Evolutionary conservation across 768 basidiomycete genomes (phyloP), one percentile per base, ranked within the genome.

Genomic region (Gloeopeniophorella convolvens): DNA sequence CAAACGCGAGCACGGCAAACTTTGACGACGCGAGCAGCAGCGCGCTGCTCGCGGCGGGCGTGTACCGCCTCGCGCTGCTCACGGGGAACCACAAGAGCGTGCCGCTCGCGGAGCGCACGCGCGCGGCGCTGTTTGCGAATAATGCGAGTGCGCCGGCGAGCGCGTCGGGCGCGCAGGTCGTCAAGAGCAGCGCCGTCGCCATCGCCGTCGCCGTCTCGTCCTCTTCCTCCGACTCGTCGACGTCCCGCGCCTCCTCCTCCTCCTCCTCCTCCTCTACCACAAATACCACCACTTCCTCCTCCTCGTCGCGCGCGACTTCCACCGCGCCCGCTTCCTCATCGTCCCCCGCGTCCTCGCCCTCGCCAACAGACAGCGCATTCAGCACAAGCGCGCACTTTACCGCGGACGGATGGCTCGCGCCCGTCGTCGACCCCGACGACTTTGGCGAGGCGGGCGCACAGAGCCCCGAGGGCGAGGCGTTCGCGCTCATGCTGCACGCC

Each of bases 401-500:
- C 0, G n/a, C 55, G 8, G 68, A 79, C 32, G 83, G 86, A 3
- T 86, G 83, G 80, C 66, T 90, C 21, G 71, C 68, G 5, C 86
- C 86, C 5, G 88, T 91, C 15, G 86, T 86, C 3, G 71, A 94
- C 60, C 90, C 91, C 0, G 63, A 83, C 45, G 62, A 69, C 2
- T 82, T 73, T 59, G 68, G 70, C 0, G 10, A 54, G 1, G 50
- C 76, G 51, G 83, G 85, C 0, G 50, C 65, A 0, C 18, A 77
- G 16, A 86, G 84, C 51, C 77, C 90, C 2, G 91, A 94, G 64
- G 82, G 74, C 0, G 75, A 93, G 67, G 86, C 85, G 6, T 94
- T 94, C 64, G 78, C 86, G 10, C 63, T 93, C 5, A 73, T 82
- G 60, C 72, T 92, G 66, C 73, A 89, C 50, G 76, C 86, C 0